Evolutionary conservation across 306 rosid species (phyloP), one percentile per base, ranked within the genome.

Genomic region (Cicer pinnatifidum): DNA sequence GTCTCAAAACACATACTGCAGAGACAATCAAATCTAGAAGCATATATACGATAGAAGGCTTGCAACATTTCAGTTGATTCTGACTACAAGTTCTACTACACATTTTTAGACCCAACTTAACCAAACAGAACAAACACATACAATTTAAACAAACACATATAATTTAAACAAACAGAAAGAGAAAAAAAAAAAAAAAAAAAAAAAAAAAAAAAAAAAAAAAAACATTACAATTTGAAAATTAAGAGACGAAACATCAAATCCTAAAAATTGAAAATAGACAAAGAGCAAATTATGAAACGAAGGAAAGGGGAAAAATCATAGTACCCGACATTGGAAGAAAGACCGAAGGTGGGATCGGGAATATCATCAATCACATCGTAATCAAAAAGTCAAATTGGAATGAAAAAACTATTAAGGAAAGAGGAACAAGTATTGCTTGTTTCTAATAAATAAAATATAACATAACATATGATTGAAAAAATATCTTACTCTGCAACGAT

Each of bases 261-360:
- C 12, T 15, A 61, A 47, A 69, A 72, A 13, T 6, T 12, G 3
- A 62, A 41, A 53, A 28, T 48, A 7, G n/a, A 75, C 2, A 44
- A 61, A 78, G 58, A 13, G 40, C 84, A 82, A 80, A 67, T 65
- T 4, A 28, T 11, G n/a, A 54, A 67, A 77, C 0, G 40, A 69
- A 28, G 1, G 20, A 23, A 23, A 23, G 23, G 46, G 44, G 19
- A 16, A 0, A 38, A 67, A 66, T 2, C 28, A 23, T 23, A 23
- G 28, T 23, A 2, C 28, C 28, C 28, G 28, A 23, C 28, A 23
- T 23, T 23, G 28, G 28, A 23, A 23, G 28, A 23, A 23, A 23
- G 3, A 23, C 28, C 3, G 3, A 23, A 23, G 3, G 3, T 23
- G 28, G 28, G 28, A 23, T 23, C 28, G 28, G 3, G 28, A 23